Conservation (phyloP, 2,329 filamentous ascomycete species). For the Cladophialophora bantiana region DNA sequence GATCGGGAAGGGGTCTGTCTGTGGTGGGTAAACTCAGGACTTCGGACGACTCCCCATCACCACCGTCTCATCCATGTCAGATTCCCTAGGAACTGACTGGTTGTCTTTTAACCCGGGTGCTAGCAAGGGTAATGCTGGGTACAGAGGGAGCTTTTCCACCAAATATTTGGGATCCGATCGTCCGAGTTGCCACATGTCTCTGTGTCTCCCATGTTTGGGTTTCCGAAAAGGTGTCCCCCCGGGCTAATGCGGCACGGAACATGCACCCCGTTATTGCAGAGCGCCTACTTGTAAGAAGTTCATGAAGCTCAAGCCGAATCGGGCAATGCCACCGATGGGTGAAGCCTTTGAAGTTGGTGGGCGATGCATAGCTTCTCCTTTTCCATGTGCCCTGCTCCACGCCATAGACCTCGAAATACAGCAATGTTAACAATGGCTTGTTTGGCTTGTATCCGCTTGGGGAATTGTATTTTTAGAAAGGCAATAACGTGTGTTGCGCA, state of each 20-base stretch:
- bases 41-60: too few species aligned
- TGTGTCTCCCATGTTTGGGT: neutral
- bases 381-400: neutral
- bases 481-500: neutral
- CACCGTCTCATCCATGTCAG: too few species aligned
- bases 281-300: neutral
- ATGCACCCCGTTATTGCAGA: neutral
- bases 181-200: slow-evolving; percentile 2
- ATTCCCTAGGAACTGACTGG: too few species aligned
- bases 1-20: neutral
- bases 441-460: neutral
- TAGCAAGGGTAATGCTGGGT: neutral
- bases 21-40: too few species aligned
- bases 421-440: neutral
- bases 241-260: neutral
- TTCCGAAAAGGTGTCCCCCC: neutral
- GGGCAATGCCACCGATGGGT: neutral
- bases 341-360: neutral
- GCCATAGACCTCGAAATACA: neutral
- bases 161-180: neutral
- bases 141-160: neutral
- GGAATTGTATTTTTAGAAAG: neutral
- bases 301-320: neutral
- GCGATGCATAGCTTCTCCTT: neutral
- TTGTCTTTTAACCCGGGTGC: neutral